Conservation (phyloP, 768 basidiomycete genomes). For the Termitomyces sp. region DNA sequence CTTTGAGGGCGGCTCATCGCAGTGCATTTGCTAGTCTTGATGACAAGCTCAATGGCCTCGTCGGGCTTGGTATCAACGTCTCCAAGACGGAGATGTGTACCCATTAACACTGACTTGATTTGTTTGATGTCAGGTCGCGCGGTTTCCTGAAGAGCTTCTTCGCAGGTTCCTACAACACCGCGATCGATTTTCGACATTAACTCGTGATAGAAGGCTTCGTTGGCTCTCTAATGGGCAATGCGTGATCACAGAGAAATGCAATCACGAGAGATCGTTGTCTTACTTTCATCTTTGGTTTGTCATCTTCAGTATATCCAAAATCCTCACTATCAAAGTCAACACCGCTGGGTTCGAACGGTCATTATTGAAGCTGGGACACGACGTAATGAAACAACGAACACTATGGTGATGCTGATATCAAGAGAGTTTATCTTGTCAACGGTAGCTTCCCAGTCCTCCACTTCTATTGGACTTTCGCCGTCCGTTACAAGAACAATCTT, state of each 20-base stretch:
- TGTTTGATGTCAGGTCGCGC: slow-evolving; percentile 58
- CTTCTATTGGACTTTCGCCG: slow-evolving; percentile 67
- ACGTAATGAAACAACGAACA: slow-evolving; percentile 43
- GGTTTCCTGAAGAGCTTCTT: slow-evolving; percentile 58
- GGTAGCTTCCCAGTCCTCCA: slow-evolving; percentile 72
- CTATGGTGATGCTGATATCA: slow-evolving; percentile 55
- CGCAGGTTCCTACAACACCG: slow-evolving; percentile 62
- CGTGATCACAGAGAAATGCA: neutral
- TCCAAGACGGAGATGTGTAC: slow-evolving; percentile 73
- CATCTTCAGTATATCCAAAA: slow-evolving; percentile 53
- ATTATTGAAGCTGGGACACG: neutral
- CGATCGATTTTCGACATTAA: slow-evolving; percentile 33
- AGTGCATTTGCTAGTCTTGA: slow-evolving; percentile 81
- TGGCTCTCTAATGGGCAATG: slow-evolving; percentile 43
- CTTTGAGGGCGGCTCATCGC: slow-evolving; percentile 60
- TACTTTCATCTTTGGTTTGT: slow-evolving; percentile 75
- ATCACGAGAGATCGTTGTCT: neutral
- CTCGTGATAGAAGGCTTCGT: slow-evolving; percentile 68
- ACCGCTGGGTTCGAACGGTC: slow-evolving; percentile 46
- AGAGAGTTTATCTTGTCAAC: slow-evolving; percentile 58
- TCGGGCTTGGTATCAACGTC: slow-evolving; percentile 59
- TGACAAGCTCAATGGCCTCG: slow-evolving; percentile 68
- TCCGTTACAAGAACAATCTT: slow-evolving; percentile 85
- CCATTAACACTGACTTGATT: slow-evolving; percentile 60
- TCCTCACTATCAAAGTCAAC: slow-evolving; percentile 83